Evolutionary conservation across 805 yeast genomes (phyloP).

Genomic region (Yarrowia phangngaensis): DNA sequence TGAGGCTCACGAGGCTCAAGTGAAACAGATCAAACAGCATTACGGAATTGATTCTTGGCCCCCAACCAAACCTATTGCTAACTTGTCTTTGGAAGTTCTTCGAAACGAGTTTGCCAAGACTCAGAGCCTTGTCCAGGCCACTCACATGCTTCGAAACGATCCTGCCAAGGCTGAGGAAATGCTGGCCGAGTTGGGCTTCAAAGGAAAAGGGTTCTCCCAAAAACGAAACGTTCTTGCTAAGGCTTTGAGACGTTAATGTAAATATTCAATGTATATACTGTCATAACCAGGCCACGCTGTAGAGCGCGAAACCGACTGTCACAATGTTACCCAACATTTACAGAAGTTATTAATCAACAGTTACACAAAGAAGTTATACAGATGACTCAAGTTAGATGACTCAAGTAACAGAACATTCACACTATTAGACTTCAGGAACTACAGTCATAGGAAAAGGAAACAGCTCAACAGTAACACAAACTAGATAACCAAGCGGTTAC

Average conservation of each 20-base stretch:
- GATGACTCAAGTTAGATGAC: no score
- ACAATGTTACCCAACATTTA: no score
- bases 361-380: no score
- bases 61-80: constrained; percentile 43
- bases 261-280: constrained; percentile 60
- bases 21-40: constrained; percentile 44
- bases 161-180: constrained; percentile 42
- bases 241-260: constrained; percentile 63
- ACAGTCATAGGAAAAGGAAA: no score
- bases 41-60: constrained; percentile 50
- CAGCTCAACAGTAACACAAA: no score
- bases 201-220: constrained; percentile 3
- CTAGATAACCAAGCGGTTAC: no score
- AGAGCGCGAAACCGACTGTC: no score
- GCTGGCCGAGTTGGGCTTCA: constrained; percentile 39
- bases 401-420: no score
- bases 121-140: constrained; percentile 38
- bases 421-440: no score
- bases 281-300: no score
- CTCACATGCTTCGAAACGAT: constrained; percentile 37
- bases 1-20: constrained; percentile 41
- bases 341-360: no score
- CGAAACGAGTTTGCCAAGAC: constrained; percentile 42
- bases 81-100: constrained; percentile 43
- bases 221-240: constrained; percentile 39